Percentiles rank a stretch among this genome's conserved stretches.
Conservation (phyloP, 352 stramenopile genomes). For the Saprolegnia parasitica region DNA sequence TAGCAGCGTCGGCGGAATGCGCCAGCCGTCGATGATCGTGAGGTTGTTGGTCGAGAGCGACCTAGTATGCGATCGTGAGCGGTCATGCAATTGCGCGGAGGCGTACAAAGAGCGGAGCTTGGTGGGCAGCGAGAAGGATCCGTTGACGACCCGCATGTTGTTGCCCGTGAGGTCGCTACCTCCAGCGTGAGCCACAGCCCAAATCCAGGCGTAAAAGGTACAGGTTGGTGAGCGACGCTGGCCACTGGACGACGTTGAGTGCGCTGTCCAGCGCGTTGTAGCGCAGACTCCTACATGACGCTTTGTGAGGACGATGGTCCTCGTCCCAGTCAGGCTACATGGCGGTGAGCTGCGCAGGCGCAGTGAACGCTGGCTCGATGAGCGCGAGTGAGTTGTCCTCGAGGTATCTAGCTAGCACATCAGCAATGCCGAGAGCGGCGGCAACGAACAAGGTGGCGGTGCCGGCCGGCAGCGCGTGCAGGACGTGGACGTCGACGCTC, state of each 20-base stretch:
- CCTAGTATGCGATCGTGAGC: background rate
- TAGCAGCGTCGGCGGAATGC: slow-evolving; percentile 4
- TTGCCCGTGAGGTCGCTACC: slow-evolving; percentile 27
- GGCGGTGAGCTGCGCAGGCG: background rate
- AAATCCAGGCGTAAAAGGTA: background rate
- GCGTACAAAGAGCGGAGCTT: slow-evolving; percentile 8
- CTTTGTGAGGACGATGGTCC: slow-evolving; percentile 11
- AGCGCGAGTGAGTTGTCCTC: background rate
- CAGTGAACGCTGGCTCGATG: slow-evolving; percentile 6
- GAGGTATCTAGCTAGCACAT: slow-evolving; percentile 1
- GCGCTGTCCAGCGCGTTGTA: slow-evolving; percentile 1
- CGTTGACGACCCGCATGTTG: slow-evolving; percentile 14
- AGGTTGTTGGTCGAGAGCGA: slow-evolving; percentile 12
- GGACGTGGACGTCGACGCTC: background rate
- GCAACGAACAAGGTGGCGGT: slow-evolving; percentile 6
- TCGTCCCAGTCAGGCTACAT: background rate
- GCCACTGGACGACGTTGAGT: slow-evolving; percentile 24
- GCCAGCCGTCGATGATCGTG: slow-evolving; percentile 3
- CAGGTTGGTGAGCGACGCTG: background rate
- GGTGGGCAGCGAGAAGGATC: slow-evolving; percentile 3
- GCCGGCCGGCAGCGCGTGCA: slow-evolving; percentile 3
- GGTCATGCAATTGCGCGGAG: background rate
- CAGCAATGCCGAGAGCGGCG: background rate
- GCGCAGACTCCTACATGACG: background rate
- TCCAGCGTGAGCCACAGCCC: background rate